Base-by-base conservation (phyloP, 2,329 filamentous ascomycete genomes). In the Monilinia fructigena region DNA sequence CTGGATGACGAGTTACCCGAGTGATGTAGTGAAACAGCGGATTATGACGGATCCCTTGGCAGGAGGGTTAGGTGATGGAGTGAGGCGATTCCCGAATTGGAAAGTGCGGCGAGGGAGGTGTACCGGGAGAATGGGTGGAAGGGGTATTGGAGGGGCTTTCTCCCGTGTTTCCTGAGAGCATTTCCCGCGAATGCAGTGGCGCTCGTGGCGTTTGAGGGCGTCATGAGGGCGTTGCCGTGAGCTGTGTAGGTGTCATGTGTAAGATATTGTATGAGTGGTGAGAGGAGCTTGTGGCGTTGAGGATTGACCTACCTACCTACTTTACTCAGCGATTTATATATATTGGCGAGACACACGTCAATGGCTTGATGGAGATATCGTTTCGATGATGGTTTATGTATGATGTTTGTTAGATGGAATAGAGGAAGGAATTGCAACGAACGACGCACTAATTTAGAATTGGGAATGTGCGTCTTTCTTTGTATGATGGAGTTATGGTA, bases 151-250 rank as follows among this genome's bases (percentile, higher is more conserved):
- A 85, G 95, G 72, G 95, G 95, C 0, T 99, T 99, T 75, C 75
- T 96, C 75, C 95, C 95, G 2, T 98, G 94, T 77, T 97, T 98
- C 76, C 77, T 98, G 76, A 83, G 95, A 71, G 95, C 95, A 4
- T 98, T 98, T 77, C 95, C 95, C 18, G 94, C 95, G 31, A 98
- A 98, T 81, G 95, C 93, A 0, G 90, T 95, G 86, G 94, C 95
- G 1, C 79, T 98, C 75, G 87, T 97, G 64, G 93, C 91, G 38
- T 98, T 98, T 82, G 95, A 99, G 78, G 91, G 89, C 3, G 90
- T 95, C 63, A 94, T 97, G 91, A 86, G 92, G 71, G 75, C 80
- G 16, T 77, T 89, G 73, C 74, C 74, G 56, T 74, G 40, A 38
- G 35, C 65, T 31, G 40, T 5, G 23, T 16, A 7, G 3, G 42